Conservation (phyloP, 768 basidiomycete species). For the Podaxis sp. region DNA sequence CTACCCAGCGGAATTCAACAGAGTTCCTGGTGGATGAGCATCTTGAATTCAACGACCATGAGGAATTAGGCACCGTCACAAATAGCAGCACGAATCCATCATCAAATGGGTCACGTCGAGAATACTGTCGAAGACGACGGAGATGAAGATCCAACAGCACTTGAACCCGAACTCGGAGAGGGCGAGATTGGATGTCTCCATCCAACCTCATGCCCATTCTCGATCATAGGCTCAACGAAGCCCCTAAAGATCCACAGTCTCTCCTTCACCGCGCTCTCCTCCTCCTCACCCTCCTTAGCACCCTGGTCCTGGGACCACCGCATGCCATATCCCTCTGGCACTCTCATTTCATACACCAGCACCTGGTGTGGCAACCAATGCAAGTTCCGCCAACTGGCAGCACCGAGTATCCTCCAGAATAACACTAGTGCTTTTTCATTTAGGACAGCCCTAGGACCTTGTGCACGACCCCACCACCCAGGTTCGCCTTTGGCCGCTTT, state of each 20-base stretch:
- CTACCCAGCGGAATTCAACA: too few species aligned
- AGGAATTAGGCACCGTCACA: background rate
- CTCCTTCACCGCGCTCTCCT: conserved; percentile 3
- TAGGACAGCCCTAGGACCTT: conserved; percentile 46
- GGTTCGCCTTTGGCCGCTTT: conserved; percentile 17
- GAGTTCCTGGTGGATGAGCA: too few species aligned
- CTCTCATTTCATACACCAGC: conserved; percentile 58
- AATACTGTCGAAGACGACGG: background rate
- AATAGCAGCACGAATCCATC: background rate
- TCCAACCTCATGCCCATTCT: conserved; percentile 56
- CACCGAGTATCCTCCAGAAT: conserved; percentile 49
- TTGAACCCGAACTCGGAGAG: background rate
- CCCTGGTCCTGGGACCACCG: conserved; percentile 54
- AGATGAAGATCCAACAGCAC: background rate
- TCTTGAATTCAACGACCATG: too few species aligned
- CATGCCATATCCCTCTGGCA: conserved; percentile 62
- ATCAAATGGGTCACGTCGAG: background rate
- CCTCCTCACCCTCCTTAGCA: conserved; percentile 5
- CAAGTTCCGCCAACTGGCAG: conserved; percentile 56
- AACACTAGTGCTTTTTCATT: conserved; percentile 48
- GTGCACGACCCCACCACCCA: conserved; percentile 60
- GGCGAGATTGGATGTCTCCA: conserved; percentile 43
- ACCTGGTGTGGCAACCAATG: conserved; percentile 64
- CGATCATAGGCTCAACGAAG: conserved; percentile 67
- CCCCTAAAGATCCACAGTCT: conserved; percentile 55